Evolutionary conservation across 169 alveolate genomes (phyloP), one percentile per base, ranked within the genome.

Genomic region (Plasmodium blacklocki): DNA sequence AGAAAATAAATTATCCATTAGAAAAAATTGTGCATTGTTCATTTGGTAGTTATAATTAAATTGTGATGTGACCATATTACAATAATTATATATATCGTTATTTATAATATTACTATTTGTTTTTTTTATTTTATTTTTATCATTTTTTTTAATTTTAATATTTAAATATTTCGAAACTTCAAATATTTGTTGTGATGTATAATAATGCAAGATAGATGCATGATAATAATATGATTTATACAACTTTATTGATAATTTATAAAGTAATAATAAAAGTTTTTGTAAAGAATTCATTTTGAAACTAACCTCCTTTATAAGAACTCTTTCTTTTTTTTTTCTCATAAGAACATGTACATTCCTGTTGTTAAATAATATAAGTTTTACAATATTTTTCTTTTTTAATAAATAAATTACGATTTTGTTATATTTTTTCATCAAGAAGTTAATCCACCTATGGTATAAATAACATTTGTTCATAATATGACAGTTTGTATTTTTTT

Each of bases 121-220:
- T 29, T 71, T 71, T 45, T 1, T 8, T 15, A 0, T 43, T 49
- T 5, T 63, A 29, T 4, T 50, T 1, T 7, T 15, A 2, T 68
- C 49, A 62, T 73, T 83, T 50, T 67, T 59, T 58, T 68, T 83
- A 15, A 83, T 83, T 39, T 32, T 54, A 19, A 83, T 83, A 62
- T 72, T 72, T 63, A 83, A 83, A 29, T 83, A 83, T 49, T 68
- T 83, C 3, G 91, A 83, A 19, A 83, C 91, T 43, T n/a, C 60
- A 11, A 68, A 68, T n/a, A 83, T 68, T 26, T 83, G 91, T 43
- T 68, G 54, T n/a, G 91, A 56, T 11, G 91, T 83, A 21, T 67
- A 4, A 63, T 58, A 68, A 45, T 83, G 91, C 73, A 83, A 67
- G 12, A 83, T 68, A 59, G 91, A 67, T 26, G 91, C 19, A 73